Evolutionary conservation across 495 filamentous ascomycete species (phyloP).

Genomic region (Polyplosphaeria fusca): DNA sequence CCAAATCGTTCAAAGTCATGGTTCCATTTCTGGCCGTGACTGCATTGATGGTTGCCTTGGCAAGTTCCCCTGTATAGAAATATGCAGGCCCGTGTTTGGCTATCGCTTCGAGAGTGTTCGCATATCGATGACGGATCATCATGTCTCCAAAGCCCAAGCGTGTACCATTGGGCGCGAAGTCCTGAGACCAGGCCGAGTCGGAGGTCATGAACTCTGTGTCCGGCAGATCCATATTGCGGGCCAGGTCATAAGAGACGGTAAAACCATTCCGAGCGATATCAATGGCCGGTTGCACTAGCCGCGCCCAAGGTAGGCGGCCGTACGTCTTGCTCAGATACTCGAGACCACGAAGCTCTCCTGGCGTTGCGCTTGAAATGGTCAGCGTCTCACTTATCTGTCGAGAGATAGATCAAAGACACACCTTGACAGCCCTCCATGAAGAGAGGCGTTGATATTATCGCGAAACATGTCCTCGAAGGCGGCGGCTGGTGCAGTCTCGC

Average conservation of each 20-base stretch:
- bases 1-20: slow-evolving; percentile 70
- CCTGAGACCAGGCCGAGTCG: not conserved
- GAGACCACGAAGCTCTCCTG: slow-evolving; percentile 73
- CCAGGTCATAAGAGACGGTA: not conserved
- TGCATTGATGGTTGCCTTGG: slow-evolving; percentile 35
- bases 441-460: not conserved
- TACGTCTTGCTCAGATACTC: slow-evolving; percentile 70
- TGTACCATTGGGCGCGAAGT: not conserved
- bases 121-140: not conserved
- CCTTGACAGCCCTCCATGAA: not conserved
- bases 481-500: not conserved
- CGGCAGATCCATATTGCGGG: slow-evolving; percentile 67
- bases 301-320: slow-evolving; percentile 63
- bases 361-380: slow-evolving; percentile 56
- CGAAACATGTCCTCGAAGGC: not conserved
- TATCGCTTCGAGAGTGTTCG: not conserved
- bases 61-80: not conserved
- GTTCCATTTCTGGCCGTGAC: slow-evolving; percentile 64
- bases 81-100: not conserved
- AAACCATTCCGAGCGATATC: slow-evolving; percentile 49
- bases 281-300: slow-evolving; percentile 67
- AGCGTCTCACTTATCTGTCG: not conserved
- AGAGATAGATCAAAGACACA: slow-evolving; percentile 1
- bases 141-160: not conserved
- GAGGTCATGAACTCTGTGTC: too few relatives aligned